These are phyloP conservation scores for Aspergillus saccharolyticus DNA, from an alignment of 495 filamentous ascomycete species.

Conservation along the genomic window DNA sequence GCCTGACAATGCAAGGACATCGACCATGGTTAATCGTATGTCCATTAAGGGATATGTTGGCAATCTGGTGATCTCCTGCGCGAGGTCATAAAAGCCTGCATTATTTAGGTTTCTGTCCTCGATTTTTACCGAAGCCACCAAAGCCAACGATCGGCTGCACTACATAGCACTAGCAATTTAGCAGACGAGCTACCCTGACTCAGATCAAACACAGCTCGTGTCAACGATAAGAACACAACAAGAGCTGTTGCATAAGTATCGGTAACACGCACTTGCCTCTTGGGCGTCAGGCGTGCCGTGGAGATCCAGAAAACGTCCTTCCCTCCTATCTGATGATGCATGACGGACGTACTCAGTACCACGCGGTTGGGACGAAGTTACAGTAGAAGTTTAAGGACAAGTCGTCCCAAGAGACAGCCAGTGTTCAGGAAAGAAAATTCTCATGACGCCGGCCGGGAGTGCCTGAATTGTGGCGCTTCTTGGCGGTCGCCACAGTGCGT, in stretches of 20 bases:
- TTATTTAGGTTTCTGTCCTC: background rate
- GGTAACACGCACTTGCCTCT: too few relatives aligned
- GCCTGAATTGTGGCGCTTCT: constrained; percentile 10
- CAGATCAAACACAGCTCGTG: background rate
- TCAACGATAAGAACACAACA: background rate
- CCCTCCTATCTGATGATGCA: background rate
- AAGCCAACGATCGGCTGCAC: background rate
- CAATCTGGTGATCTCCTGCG: background rate
- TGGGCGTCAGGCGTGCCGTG: background rate
- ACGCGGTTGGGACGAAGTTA: too few relatives aligned
- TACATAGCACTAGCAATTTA: constrained; percentile 1
- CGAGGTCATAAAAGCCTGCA: background rate
- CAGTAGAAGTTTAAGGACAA: background rate
- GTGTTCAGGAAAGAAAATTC: background rate
- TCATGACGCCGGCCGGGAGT: constrained; percentile 2
- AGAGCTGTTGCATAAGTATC: too few relatives aligned
- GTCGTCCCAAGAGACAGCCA: background rate
- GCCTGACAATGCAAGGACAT: background rate
- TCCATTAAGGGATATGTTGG: background rate
- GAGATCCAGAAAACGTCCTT: background rate
- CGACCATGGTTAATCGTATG: background rate
- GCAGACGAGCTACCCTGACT: background rate
- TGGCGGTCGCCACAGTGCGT: constrained; percentile 8
- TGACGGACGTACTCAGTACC: background rate
- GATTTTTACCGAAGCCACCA: background rate